Base-by-base conservation (phyloP, 2,329 filamentous ascomycete genomes). In the Penicillium sp. region DNA sequence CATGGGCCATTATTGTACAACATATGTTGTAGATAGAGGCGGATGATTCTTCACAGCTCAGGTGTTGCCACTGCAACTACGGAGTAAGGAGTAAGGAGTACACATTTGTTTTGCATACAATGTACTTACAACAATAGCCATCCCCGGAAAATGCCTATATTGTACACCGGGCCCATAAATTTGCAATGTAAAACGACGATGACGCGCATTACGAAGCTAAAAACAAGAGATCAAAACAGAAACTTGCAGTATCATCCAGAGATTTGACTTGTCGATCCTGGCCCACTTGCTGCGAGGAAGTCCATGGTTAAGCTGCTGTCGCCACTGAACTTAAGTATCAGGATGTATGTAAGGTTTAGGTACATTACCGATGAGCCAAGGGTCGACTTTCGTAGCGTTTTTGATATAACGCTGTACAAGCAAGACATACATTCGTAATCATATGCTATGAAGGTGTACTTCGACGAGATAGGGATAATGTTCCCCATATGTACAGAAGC, bases 171-270 rank as follows among this genome's bases (percentile, higher is more conserved):
- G 19, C 45, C 47, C 30, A 34, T 18, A 39, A 43, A 49, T 55
- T 56, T 61, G 57, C 59, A 23, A 62, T 51, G 57, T 58, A 57
- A 51, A 59, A 62, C 53, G 44, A 48, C 13, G 44, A 52, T 36
- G 48, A 47, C 42, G 42, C 44, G 35, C 51, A 51, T 61, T 57
- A 61, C 58, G 56, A 55, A 61, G 53, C 30, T n/a, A 45, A 14
- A 27, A 35, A 43, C 34, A 14, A 16, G 38, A 32, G 7, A 11
- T 18, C 34, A 23, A 44, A 39, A 26, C 19, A 40, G 26, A 51
- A 41, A 41, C 39, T 46, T 44, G 36, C 30, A 42, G 36, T 16
- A 9, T 39, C 36, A 39, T n/a, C 7, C 16, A 19, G n/a, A 19
- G 36, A 53, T 60, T 57, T 50, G 32, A 9, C 16, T 27, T 47